phyloP scores from a whole-genome alignment of 192 early-diverging fungal genomes.

The Coemansia sp. region DNA sequence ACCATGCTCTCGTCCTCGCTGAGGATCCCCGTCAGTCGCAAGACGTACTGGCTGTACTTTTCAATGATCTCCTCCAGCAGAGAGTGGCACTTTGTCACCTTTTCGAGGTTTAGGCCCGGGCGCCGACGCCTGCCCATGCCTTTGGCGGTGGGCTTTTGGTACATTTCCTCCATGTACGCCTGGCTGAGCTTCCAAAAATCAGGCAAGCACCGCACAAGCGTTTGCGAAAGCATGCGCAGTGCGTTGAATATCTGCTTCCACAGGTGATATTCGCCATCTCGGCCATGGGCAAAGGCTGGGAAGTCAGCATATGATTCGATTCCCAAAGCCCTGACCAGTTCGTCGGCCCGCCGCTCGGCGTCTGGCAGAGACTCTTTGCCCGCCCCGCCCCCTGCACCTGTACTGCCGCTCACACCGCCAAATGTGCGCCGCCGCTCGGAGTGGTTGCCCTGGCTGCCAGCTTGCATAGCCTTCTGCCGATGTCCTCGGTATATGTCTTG shows the following conservation, averaged over 20 bases:
- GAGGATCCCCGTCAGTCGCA: constrained; percentile 45
- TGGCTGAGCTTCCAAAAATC: constrained; percentile 92
- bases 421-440: constrained; percentile 21
- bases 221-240: constrained; percentile 74
- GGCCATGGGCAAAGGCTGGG: constrained; percentile 38
- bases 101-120: constrained; percentile 49
- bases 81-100: constrained; percentile 48
- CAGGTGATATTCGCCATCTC: constrained; percentile 53
- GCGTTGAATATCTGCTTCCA: constrained; percentile 70
- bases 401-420: background rate
- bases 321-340: constrained; percentile 36
- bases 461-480: constrained; percentile 45
- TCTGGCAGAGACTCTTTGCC: constrained; percentile 14
- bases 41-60: constrained; percentile 45
- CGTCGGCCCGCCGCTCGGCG: constrained; percentile 35
- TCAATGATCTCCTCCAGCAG: constrained; percentile 50
- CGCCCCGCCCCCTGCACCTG: background rate
- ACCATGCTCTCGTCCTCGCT: constrained; percentile 31
- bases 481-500: constrained; percentile 63
- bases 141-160: constrained; percentile 48
- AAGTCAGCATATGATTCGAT: constrained; percentile 47
- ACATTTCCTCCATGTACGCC: constrained; percentile 84
- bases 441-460: constrained; percentile 19
- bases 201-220: constrained; percentile 71
- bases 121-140: constrained; percentile 43